Evolutionary conservation across 140 eudicot genomes (phyloP).

Genomic region (Ambrosia hybrid): DNA sequence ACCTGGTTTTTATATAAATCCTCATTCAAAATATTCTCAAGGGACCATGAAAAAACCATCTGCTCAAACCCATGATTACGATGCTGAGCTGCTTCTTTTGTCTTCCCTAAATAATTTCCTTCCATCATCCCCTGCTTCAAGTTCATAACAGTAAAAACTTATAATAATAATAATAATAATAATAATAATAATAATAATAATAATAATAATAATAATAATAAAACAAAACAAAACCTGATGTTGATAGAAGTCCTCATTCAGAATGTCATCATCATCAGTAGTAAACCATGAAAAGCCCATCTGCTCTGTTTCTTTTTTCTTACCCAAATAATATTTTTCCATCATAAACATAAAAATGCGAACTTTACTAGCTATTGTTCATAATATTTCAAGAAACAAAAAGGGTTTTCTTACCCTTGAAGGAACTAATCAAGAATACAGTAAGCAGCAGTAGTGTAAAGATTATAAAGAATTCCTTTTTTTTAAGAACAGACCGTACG

Average conservation of each 20-base stretch:
- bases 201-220: background rate
- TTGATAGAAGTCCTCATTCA: slow-evolving; percentile 39
- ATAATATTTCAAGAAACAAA: slow-evolving; percentile 1
- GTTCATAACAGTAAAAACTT: background rate
- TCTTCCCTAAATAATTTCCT: background rate
- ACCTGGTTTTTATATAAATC: slow-evolving; percentile 45
- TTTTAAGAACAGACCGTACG: no score
- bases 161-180: background rate
- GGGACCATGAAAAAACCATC: slow-evolving; percentile 53
- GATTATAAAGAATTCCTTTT: slow-evolving; percentile 2
- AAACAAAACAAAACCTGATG: slow-evolving; percentile 40
- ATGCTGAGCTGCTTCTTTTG: background rate
- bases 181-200: background rate
- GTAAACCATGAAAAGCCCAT: slow-evolving; percentile 53
- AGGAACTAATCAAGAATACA: slow-evolving; percentile 19
- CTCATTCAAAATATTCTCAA: slow-evolving; percentile 46
- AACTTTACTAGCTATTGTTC: no score
- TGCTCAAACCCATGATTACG: slow-evolving; percentile 19
- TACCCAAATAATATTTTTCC: background rate
- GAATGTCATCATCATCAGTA: slow-evolving; percentile 32
- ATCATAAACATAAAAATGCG: background rate
- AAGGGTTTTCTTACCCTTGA: slow-evolving; percentile 21
- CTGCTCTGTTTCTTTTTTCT: slow-evolving; percentile 13
- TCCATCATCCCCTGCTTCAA: slow-evolving; percentile 16
- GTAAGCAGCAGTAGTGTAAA: slow-evolving; percentile 9